phyloP scores from a whole-genome alignment of 1,284 basidiomycete species.

The Moniliophthora roreri region DNA sequence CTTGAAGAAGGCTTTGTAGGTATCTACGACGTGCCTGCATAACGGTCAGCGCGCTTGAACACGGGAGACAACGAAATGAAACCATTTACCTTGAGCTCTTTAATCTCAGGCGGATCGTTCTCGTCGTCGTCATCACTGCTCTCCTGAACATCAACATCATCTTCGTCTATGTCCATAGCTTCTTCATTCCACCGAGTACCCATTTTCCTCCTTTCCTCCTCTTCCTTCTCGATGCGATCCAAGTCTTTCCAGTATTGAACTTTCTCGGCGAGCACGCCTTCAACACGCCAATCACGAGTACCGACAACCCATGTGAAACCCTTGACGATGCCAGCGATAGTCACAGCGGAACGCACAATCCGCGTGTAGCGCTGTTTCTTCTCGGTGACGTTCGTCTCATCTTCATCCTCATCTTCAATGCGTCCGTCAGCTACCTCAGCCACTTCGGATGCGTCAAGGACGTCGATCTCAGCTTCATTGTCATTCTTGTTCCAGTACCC shows the following conservation, averaged over 20 bases:
- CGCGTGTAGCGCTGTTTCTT: slow-evolving; percentile 68
- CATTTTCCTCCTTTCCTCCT: slow-evolving; percentile 63
- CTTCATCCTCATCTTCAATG: slow-evolving; percentile 70
- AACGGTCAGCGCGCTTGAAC: too few relatives aligned
- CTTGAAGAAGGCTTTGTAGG: slow-evolving; percentile 55
- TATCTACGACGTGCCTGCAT: slow-evolving; percentile 66
- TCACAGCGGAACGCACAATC: slow-evolving; percentile 69
- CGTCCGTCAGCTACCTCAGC: slow-evolving; percentile 67
- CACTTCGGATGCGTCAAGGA: slow-evolving; percentile 66
- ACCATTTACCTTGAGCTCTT: slow-evolving; percentile 66
- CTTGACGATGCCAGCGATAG: slow-evolving; percentile 69
- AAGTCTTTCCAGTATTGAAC: slow-evolving; percentile 71
- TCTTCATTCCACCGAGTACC: slow-evolving; percentile 65
- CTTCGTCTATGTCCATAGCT: slow-evolving; percentile 69
- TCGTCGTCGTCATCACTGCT: slow-evolving; percentile 50
- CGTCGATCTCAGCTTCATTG: slow-evolving; percentile 76
- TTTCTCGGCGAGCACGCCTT: slow-evolving; percentile 69
- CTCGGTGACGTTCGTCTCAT: slow-evolving; percentile 35
- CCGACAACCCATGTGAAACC: slow-evolving; percentile 74
- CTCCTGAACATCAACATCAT: slow-evolving; percentile 40
- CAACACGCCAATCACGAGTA: slow-evolving; percentile 64
- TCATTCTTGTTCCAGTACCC: slow-evolving; percentile 89
- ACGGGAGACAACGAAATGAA: slow-evolving; percentile 13
- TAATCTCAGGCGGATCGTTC: slow-evolving; percentile 72
- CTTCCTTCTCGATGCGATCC: slow-evolving; percentile 60